Base-by-base conservation (phyloP, 495 filamentous ascomycete genomes). In the Podospora bellae-mahoneyi region DNA sequence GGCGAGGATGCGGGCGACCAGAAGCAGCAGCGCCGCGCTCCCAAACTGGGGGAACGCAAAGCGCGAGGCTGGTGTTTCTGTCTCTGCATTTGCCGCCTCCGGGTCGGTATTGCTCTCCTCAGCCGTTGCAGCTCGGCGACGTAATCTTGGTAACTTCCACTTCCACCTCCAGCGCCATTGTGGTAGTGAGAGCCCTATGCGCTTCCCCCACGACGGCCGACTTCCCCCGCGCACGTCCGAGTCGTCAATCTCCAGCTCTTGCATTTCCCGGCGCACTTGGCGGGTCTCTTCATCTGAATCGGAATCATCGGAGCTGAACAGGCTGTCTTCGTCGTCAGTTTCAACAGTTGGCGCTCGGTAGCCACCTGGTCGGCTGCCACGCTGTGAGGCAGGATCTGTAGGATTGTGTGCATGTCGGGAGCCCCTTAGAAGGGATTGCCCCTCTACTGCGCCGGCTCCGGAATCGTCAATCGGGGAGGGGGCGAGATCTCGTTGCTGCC, bases 171-270 rank as follows among this genome's bases (percentile, higher is more conserved):
- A 79, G 56, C 80, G 83, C 77, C 79, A 85, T 64, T 82, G 78
- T 44, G 83, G 79, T 60, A 79, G 73, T 1, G 82, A 78, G 53
- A 81, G 75, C 30, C 78, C 79, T 67, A 87, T 84, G 67, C 85
- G 74, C 77, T 84, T 83, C 64, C 79, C 81, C 83, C 82, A 84
- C 23, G 77, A 79, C 19, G 82, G 77, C 32, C 75, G 68, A 10
- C 67, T 73, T 48, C 70, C 74, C 71, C 69, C 82, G 62, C 67
- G 78, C 64, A 75, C 81, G 64, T 83, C 85, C 4, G 89, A 88
- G 73, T 97, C 94, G 69, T 92, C 82, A 6, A 96, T 86, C 73
- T 97, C 94, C 86, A 99, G 87, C 83, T 97, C 90, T 71, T 92
- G 87, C 78, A 98, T 90, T 79, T 93, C 91, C 71, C 88, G 84